Base-by-base conservation (phyloP, 805 yeast genomes). In the Hanseniaspora singularis region DNA sequence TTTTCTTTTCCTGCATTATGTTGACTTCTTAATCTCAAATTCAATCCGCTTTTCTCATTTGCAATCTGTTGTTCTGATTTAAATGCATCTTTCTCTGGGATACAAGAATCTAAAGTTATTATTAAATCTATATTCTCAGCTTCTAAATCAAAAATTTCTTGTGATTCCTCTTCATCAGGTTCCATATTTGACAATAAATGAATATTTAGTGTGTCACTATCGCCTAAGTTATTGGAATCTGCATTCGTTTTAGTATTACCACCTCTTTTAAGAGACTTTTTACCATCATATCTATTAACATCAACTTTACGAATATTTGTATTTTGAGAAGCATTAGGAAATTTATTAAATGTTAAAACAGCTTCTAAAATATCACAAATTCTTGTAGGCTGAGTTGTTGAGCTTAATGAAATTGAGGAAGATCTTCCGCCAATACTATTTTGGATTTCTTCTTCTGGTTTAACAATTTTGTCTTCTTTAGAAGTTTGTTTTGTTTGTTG, bases 351-450 rank as follows among this genome's bases (percentile, higher is more conserved):
- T 33, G 79, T 56, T 38, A 84, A 60, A 18, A 85, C 61, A 1
- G 87, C 85, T 54, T 84, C 92, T 4, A 79, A 60, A 51, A 84
- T 64, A 61, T 85, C 96, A 54, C 84, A 59, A 39, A 80, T 42
- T 36, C 46, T 42, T 31, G 46, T 42, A 1, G 40, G 46, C 23
- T 42, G 46, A 2, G 46, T 42, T 8, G 46, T 42, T 19, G 40
- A 34, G 8, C 46, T 42, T 16, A 42, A 36, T 1, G 40, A 27
- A 6, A 20, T 9, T 18, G 46, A 28, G n/a, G 38, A 20, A 4
- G 46, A 42, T 28, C 46, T 27, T 20, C 46, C 46, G 7, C 40
- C 40, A 12, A 42, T 42, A 11, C 40, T 42, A 36, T 38, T 42
- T 36, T 42, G 46, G 16, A 42, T 42, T 4, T 31, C 27, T n/a